Conservation (phyloP, 768 basidiomycete species). For the Dioszegia aurantiaca region DNA sequence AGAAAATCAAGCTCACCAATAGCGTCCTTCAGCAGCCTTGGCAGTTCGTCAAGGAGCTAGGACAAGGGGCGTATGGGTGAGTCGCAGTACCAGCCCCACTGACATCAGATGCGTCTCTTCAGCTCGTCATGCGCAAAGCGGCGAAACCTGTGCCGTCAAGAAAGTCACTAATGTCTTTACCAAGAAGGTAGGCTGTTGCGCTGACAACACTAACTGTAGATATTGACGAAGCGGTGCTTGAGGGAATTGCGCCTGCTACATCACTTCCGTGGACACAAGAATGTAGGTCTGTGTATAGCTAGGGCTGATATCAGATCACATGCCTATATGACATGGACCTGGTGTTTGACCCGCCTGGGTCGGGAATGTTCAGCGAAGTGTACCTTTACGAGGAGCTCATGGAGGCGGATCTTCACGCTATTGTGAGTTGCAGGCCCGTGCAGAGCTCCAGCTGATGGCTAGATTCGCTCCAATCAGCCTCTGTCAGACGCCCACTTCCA, state of each 20-base stretch:
- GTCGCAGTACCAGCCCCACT: conserved; percentile 52
- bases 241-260: conserved; percentile 87
- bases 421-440: conserved; percentile 59
- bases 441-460: conserved; percentile 15
- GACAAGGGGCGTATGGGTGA: conserved; percentile 91
- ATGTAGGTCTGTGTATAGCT: conserved; percentile 59
- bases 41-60: conserved; percentile 93
- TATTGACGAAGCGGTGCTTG: conserved; percentile 92
- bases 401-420: conserved; percentile 99
- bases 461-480: conserved; percentile 56
- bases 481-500: conserved; percentile 57
- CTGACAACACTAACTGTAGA: conserved; percentile 50
- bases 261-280: conserved; percentile 99
- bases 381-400: conserved; percentile 92
- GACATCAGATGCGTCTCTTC: conserved; percentile 44
- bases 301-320: conserved; percentile 51
- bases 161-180: conserved; percentile 52
- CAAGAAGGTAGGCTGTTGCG: conserved; percentile 45
- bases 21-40: conserved; percentile 47
- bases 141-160: conserved; percentile 52
- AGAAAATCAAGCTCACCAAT: conserved; percentile 1
- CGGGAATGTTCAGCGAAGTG: conserved; percentile 91
- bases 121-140: conserved; percentile 56
- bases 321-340: conserved; percentile 97
- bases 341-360: conserved; percentile 72